phyloP scores from a whole-genome alignment of 257 asterid species.

The Osmanthus fragrans region DNA sequence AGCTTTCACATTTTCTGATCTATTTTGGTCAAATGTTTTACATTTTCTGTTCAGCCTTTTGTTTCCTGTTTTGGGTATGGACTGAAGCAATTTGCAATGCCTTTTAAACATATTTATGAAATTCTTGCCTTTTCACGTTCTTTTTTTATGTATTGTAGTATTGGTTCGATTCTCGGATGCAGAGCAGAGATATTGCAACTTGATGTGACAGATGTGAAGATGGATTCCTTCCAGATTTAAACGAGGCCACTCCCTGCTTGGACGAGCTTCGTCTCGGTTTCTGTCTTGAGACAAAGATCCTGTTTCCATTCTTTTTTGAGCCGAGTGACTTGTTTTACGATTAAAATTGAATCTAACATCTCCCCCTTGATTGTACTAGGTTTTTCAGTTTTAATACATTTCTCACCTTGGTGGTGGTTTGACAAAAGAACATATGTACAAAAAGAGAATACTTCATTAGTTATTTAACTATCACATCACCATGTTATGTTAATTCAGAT shows the following conservation, averaged over 20 bases:
- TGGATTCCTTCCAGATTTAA: conserved; percentile 74
- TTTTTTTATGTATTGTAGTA: conserved; percentile 47
- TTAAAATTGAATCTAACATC: too few species aligned
- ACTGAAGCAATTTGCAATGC: neutral
- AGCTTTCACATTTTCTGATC: neutral
- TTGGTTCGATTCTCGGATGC: conserved; percentile 90
- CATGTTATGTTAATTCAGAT: too few species aligned
- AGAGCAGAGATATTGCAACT: conserved; percentile 95
- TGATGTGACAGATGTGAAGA: conserved; percentile 96
- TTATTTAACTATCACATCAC: too few species aligned
- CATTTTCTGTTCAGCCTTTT: neutral
- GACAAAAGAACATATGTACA: too few species aligned
- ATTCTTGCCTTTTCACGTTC: neutral
- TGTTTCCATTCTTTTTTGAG: too few species aligned
- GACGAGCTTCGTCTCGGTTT: neutral
- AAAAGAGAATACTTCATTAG: too few species aligned
- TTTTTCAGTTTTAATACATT: too few species aligned
- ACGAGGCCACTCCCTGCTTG: neutral
- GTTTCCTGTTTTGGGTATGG: neutral
- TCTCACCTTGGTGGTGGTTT: too few species aligned
- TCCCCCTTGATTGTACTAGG: too few species aligned
- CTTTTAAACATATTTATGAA: neutral
- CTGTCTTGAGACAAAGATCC: neutral
- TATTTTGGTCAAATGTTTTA: neutral
- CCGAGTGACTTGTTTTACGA: too few species aligned